Evolutionary conservation across 805 yeast species (phyloP), one percentile per base, ranked within the genome.

Genomic region (Kuraishia hungarica): DNA sequence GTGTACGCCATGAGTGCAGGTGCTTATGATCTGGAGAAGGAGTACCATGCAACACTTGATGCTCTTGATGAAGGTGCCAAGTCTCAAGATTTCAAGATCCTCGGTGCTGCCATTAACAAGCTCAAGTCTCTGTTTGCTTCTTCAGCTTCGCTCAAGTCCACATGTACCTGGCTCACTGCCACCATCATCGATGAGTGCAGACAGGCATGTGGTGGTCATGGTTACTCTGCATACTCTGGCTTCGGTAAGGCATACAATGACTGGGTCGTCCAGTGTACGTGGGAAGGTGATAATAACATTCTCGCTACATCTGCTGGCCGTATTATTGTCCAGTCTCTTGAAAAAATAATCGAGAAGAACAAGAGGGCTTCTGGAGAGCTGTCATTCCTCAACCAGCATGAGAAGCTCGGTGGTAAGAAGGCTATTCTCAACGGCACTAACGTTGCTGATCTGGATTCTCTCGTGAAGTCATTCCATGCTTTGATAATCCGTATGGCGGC

Each of bases 251-350:
- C 91, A 13, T 89, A 83, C 74, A 80, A 80, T 59, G 97, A 92
- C 69, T 93, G 96, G 89, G 97, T 88, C n/a, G 97, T 92, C 48
- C 97, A 92, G 73, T 91, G 97, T 72, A 92, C 97, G 20, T 92
- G 97, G 97, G 97, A 92, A 75, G 97, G 97, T 70, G 97, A 92
- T 71, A 92, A 92, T 75, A 91, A 84, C 64, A 86, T 92, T 50
- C 77, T 92, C 60, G 87, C 91, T 1, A 82, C 89, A 70, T 85
- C 90, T 54, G 82, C 90, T 57, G 97, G 97, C 56, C 84, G 93
- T 68, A 82, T 94, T 24, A 75, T 86, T 47, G 74, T 84, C 59
- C 86, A 81, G 68, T 71, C 73, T 56, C 76, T 77, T 24, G 65
- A 72, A 53, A 62, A 64, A 6, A 59, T 56, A 35, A 59, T 72